These are phyloP conservation scores for Sphagnum fallax DNA, from an alignment of 228 moss, liverwort and hornwort species.

Conservation along the genomic window DNA sequence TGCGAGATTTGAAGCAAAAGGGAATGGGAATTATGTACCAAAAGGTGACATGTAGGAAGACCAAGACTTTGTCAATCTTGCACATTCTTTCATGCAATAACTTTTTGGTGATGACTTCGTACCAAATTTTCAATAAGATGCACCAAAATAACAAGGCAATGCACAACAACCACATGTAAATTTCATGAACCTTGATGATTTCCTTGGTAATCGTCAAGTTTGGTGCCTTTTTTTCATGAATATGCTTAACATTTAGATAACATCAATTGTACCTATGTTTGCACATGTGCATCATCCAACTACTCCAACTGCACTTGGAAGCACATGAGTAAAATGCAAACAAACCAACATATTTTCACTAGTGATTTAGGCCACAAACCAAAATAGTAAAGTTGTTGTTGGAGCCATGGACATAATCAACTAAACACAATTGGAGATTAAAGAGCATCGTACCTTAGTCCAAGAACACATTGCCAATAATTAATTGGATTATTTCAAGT, in stretches of 20 bases:
- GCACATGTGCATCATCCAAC: neutral
- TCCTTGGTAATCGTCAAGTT: neutral
- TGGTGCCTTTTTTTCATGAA: neutral
- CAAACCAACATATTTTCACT: neutral
- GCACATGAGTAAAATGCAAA: neutral
- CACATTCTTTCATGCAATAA: neutral
- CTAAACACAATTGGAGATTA: neutral
- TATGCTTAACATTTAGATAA: neutral
- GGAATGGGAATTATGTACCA: neutral
- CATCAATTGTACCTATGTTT: neutral
- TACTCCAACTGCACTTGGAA: neutral
- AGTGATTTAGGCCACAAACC: neutral
- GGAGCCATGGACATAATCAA: neutral
- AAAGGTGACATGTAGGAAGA: neutral
- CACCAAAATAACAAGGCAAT: neutral
- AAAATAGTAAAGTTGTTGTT: neutral
- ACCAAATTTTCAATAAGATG: neutral
- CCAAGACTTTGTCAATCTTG: neutral
- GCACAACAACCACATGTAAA: neutral
- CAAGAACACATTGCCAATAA: neutral
- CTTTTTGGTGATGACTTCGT: neutral
- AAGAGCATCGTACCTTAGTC: neutral
- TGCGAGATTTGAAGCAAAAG: neutral
- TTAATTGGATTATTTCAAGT: neutral
- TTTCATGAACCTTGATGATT: neutral